Conservation (phyloP, 179 eudicot genomes). For the Amaranthus tricolor region DNA sequence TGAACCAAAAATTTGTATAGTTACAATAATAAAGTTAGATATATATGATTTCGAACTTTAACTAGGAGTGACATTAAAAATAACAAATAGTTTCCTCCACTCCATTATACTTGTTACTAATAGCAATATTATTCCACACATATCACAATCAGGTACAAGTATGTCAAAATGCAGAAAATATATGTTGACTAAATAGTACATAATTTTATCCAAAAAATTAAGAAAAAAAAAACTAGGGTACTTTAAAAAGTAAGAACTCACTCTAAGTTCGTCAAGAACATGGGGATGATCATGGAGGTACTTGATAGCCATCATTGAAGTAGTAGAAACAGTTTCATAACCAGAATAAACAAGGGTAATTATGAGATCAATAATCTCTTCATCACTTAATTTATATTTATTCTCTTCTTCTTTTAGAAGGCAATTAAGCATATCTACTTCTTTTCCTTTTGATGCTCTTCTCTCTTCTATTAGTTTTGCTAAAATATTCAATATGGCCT, state of each 20-base stretch:
- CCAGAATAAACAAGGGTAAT: slow-evolving; percentile 94
- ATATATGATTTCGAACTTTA: too few relatives aligned
- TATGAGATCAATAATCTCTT: slow-evolving; percentile 90
- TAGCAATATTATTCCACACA: too few relatives aligned
- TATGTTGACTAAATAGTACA: neutral
- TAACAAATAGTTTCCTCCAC: too few relatives aligned
- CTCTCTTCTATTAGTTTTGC: slow-evolving; percentile 57
- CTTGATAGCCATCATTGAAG: slow-evolving; percentile 99
- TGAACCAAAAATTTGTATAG: too few relatives aligned
- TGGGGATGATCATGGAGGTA: slow-evolving; percentile 95
- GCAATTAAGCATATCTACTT: slow-evolving; percentile 63
- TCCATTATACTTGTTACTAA: too few relatives aligned
- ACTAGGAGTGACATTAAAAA: too few relatives aligned
- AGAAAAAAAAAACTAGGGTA: neutral
- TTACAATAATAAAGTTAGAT: too few relatives aligned
- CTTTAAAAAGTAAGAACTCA: slow-evolving; percentile 29
- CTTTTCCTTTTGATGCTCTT: slow-evolving; percentile 43
- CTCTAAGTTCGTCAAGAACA: slow-evolving; percentile 81
- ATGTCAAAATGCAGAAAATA: neutral
- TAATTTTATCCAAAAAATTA: neutral
- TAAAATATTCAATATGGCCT: slow-evolving; percentile 57
- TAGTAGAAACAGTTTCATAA: slow-evolving; percentile 94
- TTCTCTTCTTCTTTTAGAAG: slow-evolving; percentile 59
- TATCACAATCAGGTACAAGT: too few relatives aligned
- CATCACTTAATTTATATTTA: slow-evolving; percentile 56